A percentile compares a stretch with the other conserved stretches of the same genome.
These are phyloP conservation scores for Rhynchospora breviuscula DNA, from an alignment of 176 grass and related monocot species.

Conservation along the genomic window DNA sequence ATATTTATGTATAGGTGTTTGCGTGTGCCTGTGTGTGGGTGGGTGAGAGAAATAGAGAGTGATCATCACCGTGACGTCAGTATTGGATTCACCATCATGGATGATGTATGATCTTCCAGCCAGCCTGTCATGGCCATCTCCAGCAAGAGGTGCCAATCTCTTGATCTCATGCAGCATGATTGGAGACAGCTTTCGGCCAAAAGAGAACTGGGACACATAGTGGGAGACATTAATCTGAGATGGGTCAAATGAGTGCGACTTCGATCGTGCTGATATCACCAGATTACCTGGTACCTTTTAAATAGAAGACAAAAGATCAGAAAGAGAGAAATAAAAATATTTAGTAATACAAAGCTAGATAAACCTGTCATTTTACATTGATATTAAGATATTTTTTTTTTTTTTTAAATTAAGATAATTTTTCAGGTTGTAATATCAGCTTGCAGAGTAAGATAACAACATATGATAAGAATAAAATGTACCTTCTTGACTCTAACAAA, in stretches of 20 bases:
- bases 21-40: not conserved
- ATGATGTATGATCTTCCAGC: slow-evolving; percentile 68
- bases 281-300: slow-evolving; percentile 91
- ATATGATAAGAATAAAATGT: slow-evolving; percentile 2
- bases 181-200: slow-evolving; percentile 63
- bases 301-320: slow-evolving; percentile 15
- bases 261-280: slow-evolving; percentile 80
- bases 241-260: slow-evolving; percentile 93
- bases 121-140: slow-evolving; percentile 66
- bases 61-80: slow-evolving; percentile 69
- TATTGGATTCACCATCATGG: slow-evolving; percentile 51
- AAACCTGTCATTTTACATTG: not conserved
- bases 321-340: not conserved
- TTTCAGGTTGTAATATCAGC: not conserved
- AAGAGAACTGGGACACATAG: slow-evolving; percentile 77
- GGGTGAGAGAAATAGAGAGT: not conserved
- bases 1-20: not conserved
- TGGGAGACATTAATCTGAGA: slow-evolving; percentile 98
- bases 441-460: not conserved
- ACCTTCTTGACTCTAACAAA: slow-evolving; percentile 98
- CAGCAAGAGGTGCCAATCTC: slow-evolving; percentile 71
- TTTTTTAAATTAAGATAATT: not conserved
- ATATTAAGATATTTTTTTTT: not conserved
- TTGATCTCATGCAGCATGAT: slow-evolving; percentile 63
- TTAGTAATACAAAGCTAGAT: not conserved